Conservation (phyloP, 805 yeast genomes). For the Ogataea pini region DNA sequence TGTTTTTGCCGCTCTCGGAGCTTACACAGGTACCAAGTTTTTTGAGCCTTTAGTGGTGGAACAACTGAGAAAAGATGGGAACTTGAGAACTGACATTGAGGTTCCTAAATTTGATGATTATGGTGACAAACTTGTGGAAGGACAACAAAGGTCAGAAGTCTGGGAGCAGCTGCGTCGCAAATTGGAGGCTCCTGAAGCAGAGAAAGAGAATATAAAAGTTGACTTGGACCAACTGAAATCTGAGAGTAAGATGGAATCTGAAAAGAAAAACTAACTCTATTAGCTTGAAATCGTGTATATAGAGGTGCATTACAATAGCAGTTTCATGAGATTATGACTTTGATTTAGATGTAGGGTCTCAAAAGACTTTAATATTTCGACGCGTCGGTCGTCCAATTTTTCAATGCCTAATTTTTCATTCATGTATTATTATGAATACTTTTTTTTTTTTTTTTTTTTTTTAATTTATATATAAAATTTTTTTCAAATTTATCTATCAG, state of each 20-base stretch:
- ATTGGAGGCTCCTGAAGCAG: slow-evolving; percentile 14
- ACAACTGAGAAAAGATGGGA: slow-evolving; percentile 64
- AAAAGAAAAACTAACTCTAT: slow-evolving; percentile 1
- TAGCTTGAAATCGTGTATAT: not conserved
- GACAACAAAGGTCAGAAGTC: slow-evolving; percentile 14
- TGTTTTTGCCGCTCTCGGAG: slow-evolving; percentile 39
- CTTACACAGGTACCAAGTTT: slow-evolving; percentile 60
- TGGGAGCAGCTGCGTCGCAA: slow-evolving; percentile 22
- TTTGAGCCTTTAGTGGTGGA: slow-evolving; percentile 76
- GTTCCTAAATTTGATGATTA: slow-evolving; percentile 54
- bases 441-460: not conserved
- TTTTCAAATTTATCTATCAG: slow-evolving; percentile 4
- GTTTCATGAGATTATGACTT: too few species aligned
- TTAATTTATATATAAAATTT: slow-evolving; percentile 10
- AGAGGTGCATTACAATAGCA: not conserved
- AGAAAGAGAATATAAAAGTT: slow-evolving; percentile 8
- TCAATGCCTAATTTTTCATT: not conserved
- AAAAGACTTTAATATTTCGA: too few species aligned
- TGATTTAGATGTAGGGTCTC: too few species aligned
- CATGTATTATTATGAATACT: too few species aligned
- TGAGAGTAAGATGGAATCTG: not conserved
- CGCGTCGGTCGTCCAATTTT: slow-evolving; percentile 7
- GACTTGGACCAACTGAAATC: slow-evolving; percentile 6
- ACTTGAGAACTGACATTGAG: slow-evolving; percentile 58
- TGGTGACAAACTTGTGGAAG: slow-evolving; percentile 36